Evolutionary conservation across 176 grass and related monocot genomes (phyloP), one percentile per base, ranked within the genome.

Genomic region (bread wheat (Triticum aestivum)): DNA sequence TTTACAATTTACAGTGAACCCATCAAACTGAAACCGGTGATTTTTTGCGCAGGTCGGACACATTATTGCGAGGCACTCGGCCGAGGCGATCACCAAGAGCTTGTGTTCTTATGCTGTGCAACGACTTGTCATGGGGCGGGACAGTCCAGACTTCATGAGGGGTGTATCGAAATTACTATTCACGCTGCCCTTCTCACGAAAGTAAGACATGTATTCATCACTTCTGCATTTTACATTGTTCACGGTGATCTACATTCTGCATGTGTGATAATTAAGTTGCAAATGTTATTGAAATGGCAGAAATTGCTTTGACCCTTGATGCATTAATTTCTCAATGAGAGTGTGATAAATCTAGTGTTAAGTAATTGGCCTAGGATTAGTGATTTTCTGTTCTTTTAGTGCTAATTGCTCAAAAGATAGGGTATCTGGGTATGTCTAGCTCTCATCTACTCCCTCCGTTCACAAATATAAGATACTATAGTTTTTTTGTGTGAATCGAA

Each of bases 181-280:
- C 3, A 92, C 64, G 73, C 89, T 97, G 52, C 95, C 95, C 73
- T 94, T 95, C 91, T 97, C 95, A 34, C 87, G 95, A 37, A 92
- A 91, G 95, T 95, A 90, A 59, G 54, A 59, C 54, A 59, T 59
- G 6, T 59, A 1, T 59, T 21, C 54, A 54, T 29, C 2, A 69
- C 72, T 73, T 86, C 27, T 80, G 34, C 4, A 17, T 42, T 79
- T 74, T 0, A 59, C 18, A 6, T 79, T 52, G 11, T 5, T 56
- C 5, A 4, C 29, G 49, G 11, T 80, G n/a, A 44, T 80, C 20
- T 34, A 63, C 23, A 59, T 59, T 59, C 54, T 59, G 54, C 18
- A 20, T 59, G 54, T 21, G 18, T 59, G 54, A 58, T 20, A 37
- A 37, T 37, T 37, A 54, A 84, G 2, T 8, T 56, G 17, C 58